Percentiles rank a stretch among this genome's conserved stretches.
Evolutionary conservation across 2,329 filamentous ascomycete species (phyloP).

Genomic region (Pseudogymnoascus sp.): DNA sequence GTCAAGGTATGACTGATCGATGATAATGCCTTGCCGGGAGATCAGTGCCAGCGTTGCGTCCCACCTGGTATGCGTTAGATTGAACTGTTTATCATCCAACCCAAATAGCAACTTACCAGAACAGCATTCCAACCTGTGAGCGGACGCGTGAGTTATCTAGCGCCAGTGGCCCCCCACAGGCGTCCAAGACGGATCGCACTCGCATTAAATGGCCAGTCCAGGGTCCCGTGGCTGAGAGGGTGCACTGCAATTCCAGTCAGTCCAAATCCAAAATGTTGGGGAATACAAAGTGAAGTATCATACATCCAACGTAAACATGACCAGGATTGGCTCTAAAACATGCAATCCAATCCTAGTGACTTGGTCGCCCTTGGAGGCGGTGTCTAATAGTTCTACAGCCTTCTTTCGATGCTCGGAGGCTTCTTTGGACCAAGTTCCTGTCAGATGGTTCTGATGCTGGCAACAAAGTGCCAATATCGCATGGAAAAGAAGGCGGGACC

Average conservation of each 20-base stretch:
- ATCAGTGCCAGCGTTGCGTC: constrained; percentile 30
- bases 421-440: constrained; percentile 19
- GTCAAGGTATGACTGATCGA: constrained; percentile 21
- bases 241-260: constrained; percentile 21
- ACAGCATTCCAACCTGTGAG: constrained; percentile 27
- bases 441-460: constrained; percentile 25
- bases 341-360: not conserved
- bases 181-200: constrained; percentile 20
- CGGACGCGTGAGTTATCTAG: constrained; percentile 20
- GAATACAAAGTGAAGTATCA: not conserved
- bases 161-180: constrained; percentile 15
- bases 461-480: constrained; percentile 27
- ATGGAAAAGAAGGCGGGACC: constrained; percentile 27
- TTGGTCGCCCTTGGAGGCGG: constrained; percentile 12
- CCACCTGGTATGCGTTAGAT: constrained; percentile 16
- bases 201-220: constrained; percentile 26
- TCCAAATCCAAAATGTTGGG: not conserved
- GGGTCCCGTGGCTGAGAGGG: constrained; percentile 28
- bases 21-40: constrained; percentile 24
- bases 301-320: constrained; percentile 30
- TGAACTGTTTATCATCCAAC: not conserved
- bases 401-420: constrained; percentile 20
- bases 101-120: constrained; percentile 19
- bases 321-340: constrained; percentile 25
- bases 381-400: constrained; percentile 23